Conservation (phyloP, 129 eudicot species). For the Flaveria linearis region DNA sequence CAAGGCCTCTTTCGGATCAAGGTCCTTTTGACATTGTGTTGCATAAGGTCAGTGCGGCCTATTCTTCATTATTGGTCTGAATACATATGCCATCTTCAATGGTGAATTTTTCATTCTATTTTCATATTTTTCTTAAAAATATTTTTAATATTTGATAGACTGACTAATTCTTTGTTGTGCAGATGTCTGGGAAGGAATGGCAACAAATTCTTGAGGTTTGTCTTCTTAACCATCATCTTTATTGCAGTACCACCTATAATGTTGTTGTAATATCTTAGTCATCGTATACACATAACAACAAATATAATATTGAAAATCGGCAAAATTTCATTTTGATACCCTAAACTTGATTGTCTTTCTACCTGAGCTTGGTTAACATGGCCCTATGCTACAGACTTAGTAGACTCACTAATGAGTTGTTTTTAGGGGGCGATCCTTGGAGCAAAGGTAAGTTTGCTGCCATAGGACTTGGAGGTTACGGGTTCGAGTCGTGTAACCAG, state of each 20-base stretch:
- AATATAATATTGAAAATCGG: neutral
- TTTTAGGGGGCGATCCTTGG: neutral
- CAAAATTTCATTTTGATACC: neutral
- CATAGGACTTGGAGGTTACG: no score
- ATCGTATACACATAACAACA: neutral
- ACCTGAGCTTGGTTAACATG: neutral
- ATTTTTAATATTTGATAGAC: conserved; percentile 1
- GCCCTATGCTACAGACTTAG: neutral
- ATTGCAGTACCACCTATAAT: neutral
- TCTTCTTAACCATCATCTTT: conserved; percentile 16
- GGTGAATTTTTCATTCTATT: conserved; percentile 34
- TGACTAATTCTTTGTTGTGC: conserved; percentile 30
- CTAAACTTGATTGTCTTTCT: neutral
- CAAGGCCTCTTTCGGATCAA: conserved; percentile 85
- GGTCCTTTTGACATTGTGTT: conserved; percentile 93
- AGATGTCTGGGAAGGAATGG: conserved; percentile 93
- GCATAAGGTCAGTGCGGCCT: conserved; percentile 71
- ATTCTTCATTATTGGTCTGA: conserved; percentile 38
- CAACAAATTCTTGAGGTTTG: conserved; percentile 86
- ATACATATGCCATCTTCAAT: conserved; percentile 38
- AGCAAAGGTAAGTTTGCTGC: no score
- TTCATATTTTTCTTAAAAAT: neutral
- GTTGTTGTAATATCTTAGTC: neutral
- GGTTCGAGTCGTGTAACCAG: no score
- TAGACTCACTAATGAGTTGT: neutral